Evolutionary conservation across 768 basidiomycete species (phyloP), one percentile per base, ranked within the genome.

Genomic region (Saitozyma podzolica): DNA sequence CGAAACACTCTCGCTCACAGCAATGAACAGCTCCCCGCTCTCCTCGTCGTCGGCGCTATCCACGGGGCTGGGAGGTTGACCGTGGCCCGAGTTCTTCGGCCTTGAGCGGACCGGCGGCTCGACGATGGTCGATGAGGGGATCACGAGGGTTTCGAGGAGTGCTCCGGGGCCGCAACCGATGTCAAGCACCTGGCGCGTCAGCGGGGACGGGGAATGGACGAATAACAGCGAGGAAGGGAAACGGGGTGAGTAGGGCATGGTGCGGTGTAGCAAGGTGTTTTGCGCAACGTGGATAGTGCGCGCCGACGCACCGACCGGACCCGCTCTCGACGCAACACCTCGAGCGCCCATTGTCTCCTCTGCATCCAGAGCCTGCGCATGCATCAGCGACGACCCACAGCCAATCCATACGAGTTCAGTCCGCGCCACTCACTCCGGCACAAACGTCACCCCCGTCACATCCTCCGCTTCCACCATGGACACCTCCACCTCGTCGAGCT

Each of bases 81-180:
- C 9, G 8, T 16, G 29, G 37, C 51, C 42, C 10, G 49, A 17
- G 29, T 3, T 41, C 43, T 54, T 11, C 42, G 59, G 17, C 39
- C 14, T 8, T 14, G 62, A 41, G 39, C 50, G 66, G 47, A 79
- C 70, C 14, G 73, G 69, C 1, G 73, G 63, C 53, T 79, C 78
- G 17, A 19, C 39, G 3, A 78, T 62, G 1, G 74, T 76, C 8
- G 72, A 62, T 3, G 78, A 62, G 2, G 79, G 79, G 20, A 70
- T 53, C 45, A 78, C 68, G 14, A 78, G 66, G 14, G 75, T 75
- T 57, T 75, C 67, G 39, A 76, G 70, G 19, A 78, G 58, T 3
- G 70, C 72, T 47, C 80, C 80, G 42, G 76, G 63, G 4, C 80
- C 80, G 55, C 78, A 79, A 17, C 80, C 80, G 19, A 80, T 72